Conservation (phyloP, 2,329 filamentous ascomycete species). For the Lachnellula suecica region DNA sequence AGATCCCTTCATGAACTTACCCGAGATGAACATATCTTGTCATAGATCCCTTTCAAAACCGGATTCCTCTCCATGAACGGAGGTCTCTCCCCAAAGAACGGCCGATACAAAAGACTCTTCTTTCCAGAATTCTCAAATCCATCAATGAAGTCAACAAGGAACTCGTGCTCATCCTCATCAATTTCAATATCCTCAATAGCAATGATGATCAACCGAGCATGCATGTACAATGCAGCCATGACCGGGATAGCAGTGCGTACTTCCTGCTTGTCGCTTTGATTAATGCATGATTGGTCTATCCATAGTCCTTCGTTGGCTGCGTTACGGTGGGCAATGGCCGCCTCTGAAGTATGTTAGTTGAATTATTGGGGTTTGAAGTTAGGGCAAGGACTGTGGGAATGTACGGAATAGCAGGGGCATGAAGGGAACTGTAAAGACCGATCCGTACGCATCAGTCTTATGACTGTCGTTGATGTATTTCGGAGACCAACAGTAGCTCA, state of each 20-base stretch:
- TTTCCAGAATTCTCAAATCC: neutral
- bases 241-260: constrained; percentile 1
- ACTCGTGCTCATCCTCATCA: neutral
- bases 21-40: neutral
- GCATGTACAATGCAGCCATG: constrained; percentile 4
- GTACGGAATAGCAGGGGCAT: constrained; percentile 1
- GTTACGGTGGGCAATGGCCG: neutral
- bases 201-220: constrained; percentile 4
- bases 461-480: neutral
- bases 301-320: constrained; percentile 3
- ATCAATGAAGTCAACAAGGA: neutral
- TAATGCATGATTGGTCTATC: constrained; percentile 7
- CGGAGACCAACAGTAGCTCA: constrained; percentile 9
- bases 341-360: neutral
- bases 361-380: neutral
- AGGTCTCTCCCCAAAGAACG: neutral
- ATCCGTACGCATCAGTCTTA: neutral
- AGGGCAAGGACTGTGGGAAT: neutral
- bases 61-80: neutral
- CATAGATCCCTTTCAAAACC: neutral
- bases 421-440: constrained; percentile 3
- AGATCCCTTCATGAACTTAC: no score
- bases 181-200: constrained; percentile 4
- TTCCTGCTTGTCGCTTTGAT: constrained; percentile 1
- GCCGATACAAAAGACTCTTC: neutral